These are phyloP conservation scores for Paecilomyces sp. DNA, from an alignment of 2,329 filamentous ascomycete species.

Conservation along the genomic window DNA sequence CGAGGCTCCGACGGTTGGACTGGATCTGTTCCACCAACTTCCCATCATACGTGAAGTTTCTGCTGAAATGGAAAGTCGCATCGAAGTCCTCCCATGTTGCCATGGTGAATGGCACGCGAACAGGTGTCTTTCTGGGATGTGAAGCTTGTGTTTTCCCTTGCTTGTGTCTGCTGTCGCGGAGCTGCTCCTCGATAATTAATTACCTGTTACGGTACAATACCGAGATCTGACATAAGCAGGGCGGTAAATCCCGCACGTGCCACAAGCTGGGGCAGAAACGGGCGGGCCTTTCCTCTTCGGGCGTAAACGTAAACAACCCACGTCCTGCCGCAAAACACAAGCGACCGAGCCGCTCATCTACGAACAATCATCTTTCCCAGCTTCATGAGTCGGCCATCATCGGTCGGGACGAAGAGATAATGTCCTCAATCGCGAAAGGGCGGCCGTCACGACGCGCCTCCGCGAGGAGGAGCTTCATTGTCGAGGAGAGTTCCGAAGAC, in stretches of 20 bases:
- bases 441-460: conserved; percentile 55
- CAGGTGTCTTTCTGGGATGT: not conserved
- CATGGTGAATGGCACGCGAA: conserved; percentile 20
- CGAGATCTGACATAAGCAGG: conserved; percentile 4
- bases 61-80: conserved; percentile 57
- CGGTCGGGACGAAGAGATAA: conserved; percentile 14
- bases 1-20: conserved; percentile 58
- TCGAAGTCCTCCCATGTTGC: conserved; percentile 56
- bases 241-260: conserved; percentile 15
- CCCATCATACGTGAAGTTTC: conserved; percentile 56
- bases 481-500: conserved; percentile 74
- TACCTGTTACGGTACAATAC: conserved; percentile 8
- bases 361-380: conserved; percentile 10
- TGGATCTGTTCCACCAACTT: conserved; percentile 57
- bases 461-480: conserved; percentile 62
- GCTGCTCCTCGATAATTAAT: not conserved
- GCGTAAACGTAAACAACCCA: conserved; percentile 32
- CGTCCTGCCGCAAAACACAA: conserved; percentile 17
- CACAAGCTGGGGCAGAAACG: conserved; percentile 28
- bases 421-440: conserved; percentile 35
- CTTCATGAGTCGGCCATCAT: conserved; percentile 19
- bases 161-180: not conserved
- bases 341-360: not conserved
- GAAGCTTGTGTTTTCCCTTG: not conserved
- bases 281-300: conserved; percentile 23